Base-by-base conservation (phyloP, 2,329 filamentous ascomycete genomes). In the Xenosphaeropsis pyriputrescens region DNA sequence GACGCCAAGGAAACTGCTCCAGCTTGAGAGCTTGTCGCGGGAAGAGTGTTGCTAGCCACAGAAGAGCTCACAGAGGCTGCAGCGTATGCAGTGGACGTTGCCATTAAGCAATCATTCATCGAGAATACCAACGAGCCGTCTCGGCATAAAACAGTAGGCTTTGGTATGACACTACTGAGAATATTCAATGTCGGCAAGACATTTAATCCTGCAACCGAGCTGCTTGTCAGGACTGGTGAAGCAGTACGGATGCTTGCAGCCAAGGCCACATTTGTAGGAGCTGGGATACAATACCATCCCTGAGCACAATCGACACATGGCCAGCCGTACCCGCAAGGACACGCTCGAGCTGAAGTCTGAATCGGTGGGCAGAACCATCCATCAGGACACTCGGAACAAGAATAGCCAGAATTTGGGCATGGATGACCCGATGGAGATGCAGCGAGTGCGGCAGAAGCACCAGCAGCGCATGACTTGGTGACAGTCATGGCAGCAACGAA, bases 371-470 rank as follows among this genome's bases (percentile, higher is more conserved):
- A 47, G 29, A 45, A 47, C 29, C 39, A 45, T 4, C 41, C 40
- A 40, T 37, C 40, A 17, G 45, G 43, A 39, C 45, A 45, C 36
- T 47, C 45, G 1, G 41, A 37, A 26, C 45, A 47, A 9, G 39
- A 40, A 33, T 45, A 45, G 18, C 43, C 45, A 15, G 40, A 35
- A 19, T 41, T 42, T n/a, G 45, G 45, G 40, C 43, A 47, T 13
- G 41, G 43, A 18, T 45, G 39, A 19, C 18, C 18, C 18, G 18
- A 19, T 29, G 38, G 17, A 12, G 41, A 32, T 5, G 37, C 9
- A 19, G 6, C 11, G 29, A 15, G 33, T n/a, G 29, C 13, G n/a
- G 29, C n/a, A 19, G 29, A 18, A 30, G 15, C 17, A 32, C 16
- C 17, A 11, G 32, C 22, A 34, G 37, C 16, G 6, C 15, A 29